Evolutionary conservation across 1,284 basidiomycete species (phyloP).

Genomic region (Taiwanofungus camphoratus): DNA sequence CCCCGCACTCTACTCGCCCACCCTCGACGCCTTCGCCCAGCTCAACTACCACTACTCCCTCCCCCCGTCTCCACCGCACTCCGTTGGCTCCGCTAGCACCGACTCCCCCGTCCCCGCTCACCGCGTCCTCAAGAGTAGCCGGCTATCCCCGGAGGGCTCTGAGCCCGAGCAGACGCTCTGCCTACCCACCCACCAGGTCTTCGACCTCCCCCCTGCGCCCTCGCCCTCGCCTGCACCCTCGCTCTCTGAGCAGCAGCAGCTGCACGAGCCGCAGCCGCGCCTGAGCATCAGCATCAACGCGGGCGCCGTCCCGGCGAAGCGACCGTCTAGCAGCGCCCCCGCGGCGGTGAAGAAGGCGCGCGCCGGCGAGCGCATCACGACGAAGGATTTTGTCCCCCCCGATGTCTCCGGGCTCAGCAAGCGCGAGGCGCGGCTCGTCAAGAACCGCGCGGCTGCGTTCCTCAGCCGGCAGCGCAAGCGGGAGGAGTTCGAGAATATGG

Average conservation of each 20-base stretch:
- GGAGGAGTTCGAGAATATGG: constrained; percentile 88
- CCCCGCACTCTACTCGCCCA: constrained; percentile 33
- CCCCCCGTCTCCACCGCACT: constrained; percentile 47
- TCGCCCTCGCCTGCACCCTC: constrained; percentile 30
- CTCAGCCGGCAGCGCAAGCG: constrained; percentile 85
- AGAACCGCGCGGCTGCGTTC: constrained; percentile 89
- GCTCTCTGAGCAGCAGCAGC: constrained; percentile 23
- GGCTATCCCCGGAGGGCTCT: constrained; percentile 39
- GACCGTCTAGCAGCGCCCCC: constrained; percentile 40
- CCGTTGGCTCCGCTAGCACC: constrained; percentile 35
- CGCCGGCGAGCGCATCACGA: constrained; percentile 61
- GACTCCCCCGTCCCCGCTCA: constrained; percentile 42
- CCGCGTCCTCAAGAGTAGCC: constrained; percentile 43
- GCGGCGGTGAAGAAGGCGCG: constrained; percentile 50
- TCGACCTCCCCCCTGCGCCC: constrained; percentile 44
- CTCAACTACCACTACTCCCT: constrained; percentile 33
- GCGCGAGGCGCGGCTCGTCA: constrained; percentile 84
- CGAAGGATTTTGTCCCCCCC: constrained; percentile 81
- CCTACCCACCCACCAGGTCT: constrained; percentile 64
- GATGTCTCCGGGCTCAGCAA: constrained; percentile 86
- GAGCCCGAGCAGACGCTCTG: constrained; percentile 46
- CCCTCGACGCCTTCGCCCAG: constrained; percentile 35
- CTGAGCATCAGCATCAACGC: constrained; percentile 25
- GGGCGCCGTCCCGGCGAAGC: constrained; percentile 28
- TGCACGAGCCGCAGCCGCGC: constrained; percentile 20